Evolutionary conservation across 805 yeast species (phyloP).

Genomic region (Wickerhamiella sorbophila): DNA sequence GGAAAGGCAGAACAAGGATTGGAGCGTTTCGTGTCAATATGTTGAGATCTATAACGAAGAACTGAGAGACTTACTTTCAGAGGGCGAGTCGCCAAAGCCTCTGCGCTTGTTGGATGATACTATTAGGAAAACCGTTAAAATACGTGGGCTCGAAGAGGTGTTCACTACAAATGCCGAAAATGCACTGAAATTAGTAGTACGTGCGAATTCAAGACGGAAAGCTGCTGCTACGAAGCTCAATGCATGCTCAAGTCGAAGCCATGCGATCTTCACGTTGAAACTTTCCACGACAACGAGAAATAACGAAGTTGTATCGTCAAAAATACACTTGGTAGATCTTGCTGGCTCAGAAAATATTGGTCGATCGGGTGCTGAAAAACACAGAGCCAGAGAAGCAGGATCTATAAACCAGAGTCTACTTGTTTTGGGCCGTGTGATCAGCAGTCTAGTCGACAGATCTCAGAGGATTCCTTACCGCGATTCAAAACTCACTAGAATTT

Average conservation of each 20-base stretch:
- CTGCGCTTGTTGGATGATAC: conserved; percentile 42
- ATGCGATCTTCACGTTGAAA: conserved; percentile 59
- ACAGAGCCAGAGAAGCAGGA: conserved; percentile 87
- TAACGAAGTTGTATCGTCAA: conserved; percentile 41
- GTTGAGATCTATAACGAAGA: conserved; percentile 83
- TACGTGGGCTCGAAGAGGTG: conserved; percentile 45
- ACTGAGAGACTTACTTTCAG: conserved; percentile 49
- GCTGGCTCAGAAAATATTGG: conserved; percentile 91
- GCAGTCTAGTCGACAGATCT: conserved; percentile 45
- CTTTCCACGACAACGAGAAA: conserved; percentile 32
- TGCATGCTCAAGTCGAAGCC: conserved; percentile 66
- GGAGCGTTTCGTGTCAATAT: conserved; percentile 54
- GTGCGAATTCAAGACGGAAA: conserved; percentile 49
- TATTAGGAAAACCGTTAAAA: conserved; percentile 32
- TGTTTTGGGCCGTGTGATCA: conserved; percentile 81
- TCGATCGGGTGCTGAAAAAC: conserved; percentile 75
- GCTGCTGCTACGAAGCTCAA: conserved; percentile 71
- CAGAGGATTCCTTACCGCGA: conserved; percentile 77
- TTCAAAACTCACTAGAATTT: conserved; percentile 60
- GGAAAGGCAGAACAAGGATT: conserved; percentile 17
- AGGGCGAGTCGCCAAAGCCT: conserved; percentile 21
- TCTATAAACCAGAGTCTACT: conserved; percentile 77
- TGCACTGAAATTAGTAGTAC: conserved; percentile 37
- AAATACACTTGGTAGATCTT: conserved; percentile 74
- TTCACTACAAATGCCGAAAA: conserved; percentile 36